Evolutionary conservation across 441 rosid genomes (phyloP).

Genomic region (Eutrema salsugineum): DNA sequence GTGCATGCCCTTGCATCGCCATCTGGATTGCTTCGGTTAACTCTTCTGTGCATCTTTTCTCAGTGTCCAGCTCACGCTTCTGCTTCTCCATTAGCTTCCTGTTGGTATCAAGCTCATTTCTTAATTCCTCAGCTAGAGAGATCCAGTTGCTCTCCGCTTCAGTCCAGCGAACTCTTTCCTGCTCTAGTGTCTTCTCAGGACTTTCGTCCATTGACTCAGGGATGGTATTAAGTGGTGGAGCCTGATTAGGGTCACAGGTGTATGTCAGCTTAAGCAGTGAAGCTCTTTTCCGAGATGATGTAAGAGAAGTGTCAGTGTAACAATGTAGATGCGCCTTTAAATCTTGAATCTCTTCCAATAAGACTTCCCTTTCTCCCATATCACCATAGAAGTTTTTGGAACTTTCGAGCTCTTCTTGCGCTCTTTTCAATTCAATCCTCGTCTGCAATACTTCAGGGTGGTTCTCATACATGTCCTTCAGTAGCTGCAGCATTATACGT

Average conservation of each 20-base stretch:
- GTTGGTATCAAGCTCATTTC: constrained; percentile 71
- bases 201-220: constrained; percentile 55
- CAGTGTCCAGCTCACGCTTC: constrained; percentile 72
- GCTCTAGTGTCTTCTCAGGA: constrained; percentile 58
- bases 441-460: constrained; percentile 83
- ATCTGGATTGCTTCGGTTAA: constrained; percentile 89
- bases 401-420: constrained; percentile 78
- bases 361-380: constrained; percentile 89
- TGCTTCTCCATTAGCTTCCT: constrained; percentile 71
- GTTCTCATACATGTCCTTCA: constrained; percentile 85
- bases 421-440: constrained; percentile 75
- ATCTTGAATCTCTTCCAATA: constrained; percentile 94
- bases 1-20: constrained; percentile 95
- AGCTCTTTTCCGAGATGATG: constrained; percentile 45
- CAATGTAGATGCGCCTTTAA: constrained; percentile 79
- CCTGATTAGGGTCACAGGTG: constrained; percentile 42
- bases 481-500: constrained; percentile 52
- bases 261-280: constrained; percentile 59
- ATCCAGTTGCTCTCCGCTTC: constrained; percentile 97
- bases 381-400: constrained; percentile 70
- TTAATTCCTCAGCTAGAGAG: constrained; percentile 81
- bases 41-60: constrained; percentile 85
- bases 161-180: constrained; percentile 65
- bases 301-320: constrained; percentile 66
- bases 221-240: constrained; percentile 44